Percentiles rank a stretch among this genome's conserved stretches.
These are phyloP conservation scores for Neurospora tetrasperma DNA, from an alignment of 495 filamentous ascomycete species.

Conservation along the genomic window DNA sequence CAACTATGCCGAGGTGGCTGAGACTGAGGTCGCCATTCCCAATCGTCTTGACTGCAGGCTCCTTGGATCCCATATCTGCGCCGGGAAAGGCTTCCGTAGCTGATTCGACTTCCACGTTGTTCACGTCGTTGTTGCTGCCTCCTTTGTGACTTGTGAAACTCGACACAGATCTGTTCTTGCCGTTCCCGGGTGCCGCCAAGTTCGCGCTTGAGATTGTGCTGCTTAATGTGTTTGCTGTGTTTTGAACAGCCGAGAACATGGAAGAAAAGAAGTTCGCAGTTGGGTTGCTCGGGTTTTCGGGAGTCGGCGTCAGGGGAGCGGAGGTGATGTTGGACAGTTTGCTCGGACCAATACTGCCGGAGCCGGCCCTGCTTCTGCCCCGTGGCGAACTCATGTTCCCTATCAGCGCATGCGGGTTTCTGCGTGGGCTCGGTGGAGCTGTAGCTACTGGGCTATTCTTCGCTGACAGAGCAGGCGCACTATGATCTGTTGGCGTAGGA, in stretches of 20 bases:
- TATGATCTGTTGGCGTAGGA: conserved; percentile 41
- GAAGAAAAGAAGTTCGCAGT: conserved; percentile 76
- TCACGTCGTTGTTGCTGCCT: conserved; percentile 18
- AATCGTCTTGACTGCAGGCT: conserved; percentile 77
- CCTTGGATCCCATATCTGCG: conserved; percentile 45
- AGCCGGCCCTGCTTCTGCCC: conserved; percentile 44
- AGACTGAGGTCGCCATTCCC: conserved; percentile 83
- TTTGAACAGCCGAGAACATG: conserved; percentile 88
- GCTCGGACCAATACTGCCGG: conserved; percentile 63
- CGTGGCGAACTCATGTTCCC: conserved; percentile 66
- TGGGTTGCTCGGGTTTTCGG: conserved; percentile 35
- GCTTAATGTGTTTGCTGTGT: conserved; percentile 76
- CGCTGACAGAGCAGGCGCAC: conserved; percentile 1
- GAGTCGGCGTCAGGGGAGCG: conserved; percentile 63
- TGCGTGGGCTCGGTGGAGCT: conserved; percentile 21
- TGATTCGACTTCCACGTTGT: conserved; percentile 39
- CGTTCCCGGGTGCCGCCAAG: conserved; percentile 25
- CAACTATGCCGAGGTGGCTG: conserved; percentile 65
- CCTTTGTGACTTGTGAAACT: conserved; percentile 19
- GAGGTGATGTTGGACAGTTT: conserved; percentile 76
- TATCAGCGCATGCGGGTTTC: conserved; percentile 26
- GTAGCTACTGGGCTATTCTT: conserved; percentile 1
- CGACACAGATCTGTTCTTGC: conserved; percentile 29
- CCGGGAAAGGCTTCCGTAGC: conserved; percentile 24
- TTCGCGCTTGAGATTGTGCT: conserved; percentile 65